Evolutionary conservation across 192 early-diverging fungal genomes (phyloP), one percentile per base, ranked within the genome.

Genomic region (Lobosporangium transversale): DNA sequence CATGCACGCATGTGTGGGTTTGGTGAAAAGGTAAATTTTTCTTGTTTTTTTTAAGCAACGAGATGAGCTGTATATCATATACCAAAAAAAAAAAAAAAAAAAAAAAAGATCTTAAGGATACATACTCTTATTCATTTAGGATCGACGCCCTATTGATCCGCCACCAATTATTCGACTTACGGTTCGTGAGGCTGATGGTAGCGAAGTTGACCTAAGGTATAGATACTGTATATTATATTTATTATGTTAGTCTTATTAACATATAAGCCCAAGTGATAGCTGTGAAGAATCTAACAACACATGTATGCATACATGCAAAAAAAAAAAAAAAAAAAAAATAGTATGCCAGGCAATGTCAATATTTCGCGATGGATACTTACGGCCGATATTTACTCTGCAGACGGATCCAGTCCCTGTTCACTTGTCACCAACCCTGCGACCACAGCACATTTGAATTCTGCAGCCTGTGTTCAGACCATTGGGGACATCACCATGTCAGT

Each of bases 1-100:
- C 75, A 84, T 42, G 89, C 89, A 21, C 85, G 89, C 20, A 87
- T 87, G 86, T 88, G 86, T 53, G 89, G 87, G 20, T 90, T 89
- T 50, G 58, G 87, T 48, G 87, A 88, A 47, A 88, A 88, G 43
- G 66, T 51, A 68, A 51, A 47, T 44, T 18, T 11, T 50, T 3
- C n/a, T n/a, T n/a, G n/a, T n/a, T n/a, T n/a, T n/a, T n/a, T n/a
- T n/a, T n/a, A n/a, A n/a, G n/a, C n/a, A n/a, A n/a, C n/a, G n/a
- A n/a, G n/a, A n/a, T n/a, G n/a, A n/a, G n/a, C n/a, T n/a, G n/a
- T n/a, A n/a, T n/a, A n/a, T n/a, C n/a, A 40, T 40, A 40, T 40
- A 40, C 37, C 7, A 7, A 40, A 40, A 40, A 40, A 40, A 40
- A 40, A 40, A 14, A 40, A 40, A 14, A 40, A 40, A 7, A 40